Evolutionary conservation across 2,329 filamentous ascomycete genomes (phyloP).

Genomic region (Colletotrichum magnum): DNA sequence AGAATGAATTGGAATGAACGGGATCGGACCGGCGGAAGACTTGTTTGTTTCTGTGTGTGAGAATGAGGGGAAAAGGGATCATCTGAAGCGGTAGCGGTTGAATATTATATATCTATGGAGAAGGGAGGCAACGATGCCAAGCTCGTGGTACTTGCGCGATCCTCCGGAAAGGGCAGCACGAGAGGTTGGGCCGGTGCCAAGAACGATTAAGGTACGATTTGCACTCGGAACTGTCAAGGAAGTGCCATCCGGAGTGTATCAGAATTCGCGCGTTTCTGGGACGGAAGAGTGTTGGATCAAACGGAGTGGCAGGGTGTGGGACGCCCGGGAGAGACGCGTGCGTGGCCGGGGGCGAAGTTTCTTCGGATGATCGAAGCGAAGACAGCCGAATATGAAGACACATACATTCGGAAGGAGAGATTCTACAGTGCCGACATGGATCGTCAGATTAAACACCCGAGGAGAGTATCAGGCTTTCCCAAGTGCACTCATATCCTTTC

Average conservation of each 20-base stretch:
- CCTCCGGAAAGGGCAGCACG: constrained; percentile 2
- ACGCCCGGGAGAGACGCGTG: constrained; percentile 9
- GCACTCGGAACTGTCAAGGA: constrained; percentile 21
- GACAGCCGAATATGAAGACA: neutral
- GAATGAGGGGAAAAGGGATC: constrained; percentile 49
- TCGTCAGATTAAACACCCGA: neutral
- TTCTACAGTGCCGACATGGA: neutral
- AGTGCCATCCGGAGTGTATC: constrained; percentile 27
- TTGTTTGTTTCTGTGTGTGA: constrained; percentile 50
- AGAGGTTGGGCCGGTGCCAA: constrained; percentile 28
- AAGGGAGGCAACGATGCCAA: constrained; percentile 11
- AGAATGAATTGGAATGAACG: constrained; percentile 60
- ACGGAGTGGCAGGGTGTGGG: constrained; percentile 4
- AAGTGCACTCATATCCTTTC: neutral
- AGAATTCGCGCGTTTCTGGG: constrained; percentile 21
- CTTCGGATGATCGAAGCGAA: constrained; percentile 21
- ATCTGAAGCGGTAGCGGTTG: constrained; percentile 42
- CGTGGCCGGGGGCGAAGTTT: constrained; percentile 10
- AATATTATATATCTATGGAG: constrained; percentile 55
- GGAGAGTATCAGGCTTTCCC: neutral
- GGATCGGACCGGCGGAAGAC: constrained; percentile 45
- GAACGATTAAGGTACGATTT: constrained; percentile 16
- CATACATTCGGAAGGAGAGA: neutral
- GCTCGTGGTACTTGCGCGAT: neutral
- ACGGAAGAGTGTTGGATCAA: constrained; percentile 29